These are phyloP conservation scores for Penicillium sp. DNA, from an alignment of 2,329 filamentous ascomycete genomes.

Conservation along the genomic window DNA sequence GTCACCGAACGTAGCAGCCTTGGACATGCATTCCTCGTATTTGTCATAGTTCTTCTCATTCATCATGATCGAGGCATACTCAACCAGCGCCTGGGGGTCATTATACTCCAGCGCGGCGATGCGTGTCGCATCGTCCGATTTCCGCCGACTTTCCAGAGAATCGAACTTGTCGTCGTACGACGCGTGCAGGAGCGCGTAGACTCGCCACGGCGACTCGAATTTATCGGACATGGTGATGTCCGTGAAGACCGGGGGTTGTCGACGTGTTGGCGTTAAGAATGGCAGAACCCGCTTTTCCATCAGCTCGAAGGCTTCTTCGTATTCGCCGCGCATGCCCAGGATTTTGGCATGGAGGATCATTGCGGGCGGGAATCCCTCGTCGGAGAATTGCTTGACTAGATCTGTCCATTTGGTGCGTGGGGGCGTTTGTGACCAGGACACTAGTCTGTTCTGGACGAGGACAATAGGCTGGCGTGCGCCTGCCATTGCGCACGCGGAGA, in stretches of 20 bases:
- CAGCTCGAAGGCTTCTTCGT: conserved; percentile 25
- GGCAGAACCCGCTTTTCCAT: conserved; percentile 31
- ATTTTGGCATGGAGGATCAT: conserved; percentile 34
- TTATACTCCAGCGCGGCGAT: conserved; percentile 35
- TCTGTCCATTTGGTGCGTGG: conserved; percentile 14
- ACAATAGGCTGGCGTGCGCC: conserved; percentile 23
- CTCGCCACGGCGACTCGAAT: conserved; percentile 32
- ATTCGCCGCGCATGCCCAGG: conserved; percentile 24
- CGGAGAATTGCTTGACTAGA: conserved; percentile 27
- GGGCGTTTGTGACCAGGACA: conserved; percentile 2
- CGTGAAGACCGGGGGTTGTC: neutral
- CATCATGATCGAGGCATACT: conserved; percentile 29
- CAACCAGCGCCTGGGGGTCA: conserved; percentile 32
- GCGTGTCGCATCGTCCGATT: conserved; percentile 25
- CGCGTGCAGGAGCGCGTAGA: conserved; percentile 24
- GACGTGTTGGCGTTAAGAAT: conserved; percentile 21
- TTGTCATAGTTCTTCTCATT: conserved; percentile 26
- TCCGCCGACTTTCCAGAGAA: conserved; percentile 5
- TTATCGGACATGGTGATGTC: conserved; percentile 13
- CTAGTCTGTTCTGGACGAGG: conserved; percentile 13
- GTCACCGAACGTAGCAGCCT: conserved; percentile 35
- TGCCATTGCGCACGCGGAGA: conserved; percentile 25
- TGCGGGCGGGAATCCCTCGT: conserved; percentile 30
- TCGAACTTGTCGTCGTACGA: conserved; percentile 3
- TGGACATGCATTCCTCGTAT: conserved; percentile 41